These are phyloP conservation scores for Arthrobotrys iridis DNA, from an alignment of 2,329 filamentous ascomycete genomes.

Conservation along the genomic window DNA sequence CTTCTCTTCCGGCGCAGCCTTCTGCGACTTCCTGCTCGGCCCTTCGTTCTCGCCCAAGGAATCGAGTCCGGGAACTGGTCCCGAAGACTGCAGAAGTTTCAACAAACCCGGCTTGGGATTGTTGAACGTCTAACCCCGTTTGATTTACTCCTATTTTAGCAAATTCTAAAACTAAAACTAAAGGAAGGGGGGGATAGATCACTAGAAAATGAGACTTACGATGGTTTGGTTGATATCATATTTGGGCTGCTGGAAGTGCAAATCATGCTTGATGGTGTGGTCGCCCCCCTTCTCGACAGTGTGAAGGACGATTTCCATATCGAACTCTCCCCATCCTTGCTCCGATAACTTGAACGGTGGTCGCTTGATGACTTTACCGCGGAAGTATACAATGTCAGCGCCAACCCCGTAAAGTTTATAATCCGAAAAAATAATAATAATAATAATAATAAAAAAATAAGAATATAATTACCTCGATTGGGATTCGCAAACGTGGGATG, in stretches of 20 bases:
- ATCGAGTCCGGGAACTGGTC: slow-evolving; percentile 81
- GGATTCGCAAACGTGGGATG: slow-evolving; percentile 93
- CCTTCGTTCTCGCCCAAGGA: slow-evolving; percentile 70
- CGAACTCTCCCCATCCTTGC: slow-evolving; percentile 98
- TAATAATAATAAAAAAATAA: slow-evolving; percentile 48
- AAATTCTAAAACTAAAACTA: not conserved
- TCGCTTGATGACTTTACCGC: slow-evolving; percentile 78
- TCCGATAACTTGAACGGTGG: slow-evolving; percentile 90
- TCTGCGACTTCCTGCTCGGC: slow-evolving; percentile 67
- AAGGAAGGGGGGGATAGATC: slow-evolving; percentile 3
- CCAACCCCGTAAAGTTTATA: not conserved
- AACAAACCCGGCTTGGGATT: slow-evolving; percentile 91
- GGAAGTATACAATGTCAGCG: slow-evolving; percentile 25
- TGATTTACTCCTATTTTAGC: not conserved
- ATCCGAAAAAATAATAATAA: not conserved
- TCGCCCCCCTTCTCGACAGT: slow-evolving; percentile 87
- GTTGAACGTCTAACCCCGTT: slow-evolving; percentile 77
- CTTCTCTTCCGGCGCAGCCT: slow-evolving; percentile 64
- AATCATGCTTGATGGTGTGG: slow-evolving; percentile 81
- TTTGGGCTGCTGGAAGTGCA: slow-evolving; percentile 83
- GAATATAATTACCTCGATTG: slow-evolving; percentile 75
- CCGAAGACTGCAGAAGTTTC: slow-evolving; percentile 80
- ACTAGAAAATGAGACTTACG: slow-evolving; percentile 63
- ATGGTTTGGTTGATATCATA: slow-evolving; percentile 87
- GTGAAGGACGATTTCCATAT: slow-evolving; percentile 85